These are phyloP conservation scores for Trichoderma sp. DNA, from an alignment of 2,329 filamentous ascomycete genomes.

Conservation along the genomic window DNA sequence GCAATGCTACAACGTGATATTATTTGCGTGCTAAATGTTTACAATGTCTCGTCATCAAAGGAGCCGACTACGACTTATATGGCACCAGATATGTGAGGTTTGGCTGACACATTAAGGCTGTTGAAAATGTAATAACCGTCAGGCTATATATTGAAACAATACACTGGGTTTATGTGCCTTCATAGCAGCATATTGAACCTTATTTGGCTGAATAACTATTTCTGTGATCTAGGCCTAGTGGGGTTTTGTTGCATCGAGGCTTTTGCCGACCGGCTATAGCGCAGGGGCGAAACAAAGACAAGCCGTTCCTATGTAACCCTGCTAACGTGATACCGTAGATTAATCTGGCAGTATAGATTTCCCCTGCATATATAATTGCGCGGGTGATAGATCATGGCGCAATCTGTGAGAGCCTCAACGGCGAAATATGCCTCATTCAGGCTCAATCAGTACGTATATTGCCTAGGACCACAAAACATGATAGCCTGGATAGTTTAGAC, in stretches of 20 bases:
- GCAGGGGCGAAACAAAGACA: background rate
- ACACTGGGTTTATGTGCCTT: background rate
- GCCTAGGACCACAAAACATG: background rate
- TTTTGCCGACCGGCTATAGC: conserved; percentile 24
- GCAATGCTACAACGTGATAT: background rate
- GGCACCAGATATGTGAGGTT: background rate
- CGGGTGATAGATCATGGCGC: background rate
- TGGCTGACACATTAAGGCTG: background rate
- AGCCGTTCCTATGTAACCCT: background rate
- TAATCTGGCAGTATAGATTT: background rate
- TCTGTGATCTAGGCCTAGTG: background rate
- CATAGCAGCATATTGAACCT: background rate
- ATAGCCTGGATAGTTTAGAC: background rate
- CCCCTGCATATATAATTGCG: background rate
- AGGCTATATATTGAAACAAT: conserved; percentile 10
- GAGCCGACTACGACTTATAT: background rate
- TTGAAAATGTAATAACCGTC: background rate
- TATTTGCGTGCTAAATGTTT: background rate
- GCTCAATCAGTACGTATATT: conserved; percentile 6
- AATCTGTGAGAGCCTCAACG: background rate
- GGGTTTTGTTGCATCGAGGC: conserved; percentile 6
- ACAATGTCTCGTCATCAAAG: background rate
- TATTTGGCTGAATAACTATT: conserved; percentile 10
- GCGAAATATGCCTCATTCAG: conserved; percentile 7
- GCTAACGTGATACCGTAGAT: background rate